Evolutionary conservation across 495 filamentous ascomycete genomes (phyloP).

Genomic region (Neurospora cerealis): DNA sequence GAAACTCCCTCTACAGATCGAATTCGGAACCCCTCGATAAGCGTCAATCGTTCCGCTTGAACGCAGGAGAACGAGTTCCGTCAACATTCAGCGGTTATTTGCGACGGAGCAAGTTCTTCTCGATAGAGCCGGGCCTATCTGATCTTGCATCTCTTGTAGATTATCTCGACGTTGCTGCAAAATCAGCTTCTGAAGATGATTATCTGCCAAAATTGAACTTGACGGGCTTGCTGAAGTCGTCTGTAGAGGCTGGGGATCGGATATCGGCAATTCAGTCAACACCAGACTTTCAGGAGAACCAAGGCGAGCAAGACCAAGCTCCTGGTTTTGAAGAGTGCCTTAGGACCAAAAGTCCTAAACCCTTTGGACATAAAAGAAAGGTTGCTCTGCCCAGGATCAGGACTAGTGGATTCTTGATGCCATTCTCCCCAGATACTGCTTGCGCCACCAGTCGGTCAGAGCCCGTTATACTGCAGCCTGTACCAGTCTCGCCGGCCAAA

Average conservation of each 20-base stretch:
- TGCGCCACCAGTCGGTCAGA: background rate
- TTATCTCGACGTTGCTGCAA: slow-evolving; percentile 6
- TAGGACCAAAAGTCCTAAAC: background rate
- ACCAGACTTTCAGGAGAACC: background rate
- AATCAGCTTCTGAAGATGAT: background rate
- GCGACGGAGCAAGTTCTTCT: slow-evolving; percentile 10
- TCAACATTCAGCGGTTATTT: background rate
- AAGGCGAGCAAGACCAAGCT: background rate
- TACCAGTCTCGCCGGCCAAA: slow-evolving; percentile 36
- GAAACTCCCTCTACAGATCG: background rate
- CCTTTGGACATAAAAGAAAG: slow-evolving; percentile 5
- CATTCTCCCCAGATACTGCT: background rate
- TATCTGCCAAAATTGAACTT: background rate
- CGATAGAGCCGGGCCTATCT: slow-evolving; percentile 15
- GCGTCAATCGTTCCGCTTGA: slow-evolving; percentile 1
- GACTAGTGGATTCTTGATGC: background rate
- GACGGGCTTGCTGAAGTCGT: background rate
- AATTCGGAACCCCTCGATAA: background rate
- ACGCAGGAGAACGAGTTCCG: slow-evolving; percentile 1
- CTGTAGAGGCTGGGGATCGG: background rate
- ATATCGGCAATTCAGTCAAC: background rate
- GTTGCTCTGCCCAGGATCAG: slow-evolving; percentile 3
- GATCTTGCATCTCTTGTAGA: slow-evolving; percentile 14
- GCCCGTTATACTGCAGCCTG: slow-evolving; percentile 30
- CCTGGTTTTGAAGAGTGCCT: background rate